Evolutionary conservation across 805 yeast genomes (phyloP), one percentile per base, ranked within the genome.

Genomic region (Saccharomycopsis sp.): DNA sequence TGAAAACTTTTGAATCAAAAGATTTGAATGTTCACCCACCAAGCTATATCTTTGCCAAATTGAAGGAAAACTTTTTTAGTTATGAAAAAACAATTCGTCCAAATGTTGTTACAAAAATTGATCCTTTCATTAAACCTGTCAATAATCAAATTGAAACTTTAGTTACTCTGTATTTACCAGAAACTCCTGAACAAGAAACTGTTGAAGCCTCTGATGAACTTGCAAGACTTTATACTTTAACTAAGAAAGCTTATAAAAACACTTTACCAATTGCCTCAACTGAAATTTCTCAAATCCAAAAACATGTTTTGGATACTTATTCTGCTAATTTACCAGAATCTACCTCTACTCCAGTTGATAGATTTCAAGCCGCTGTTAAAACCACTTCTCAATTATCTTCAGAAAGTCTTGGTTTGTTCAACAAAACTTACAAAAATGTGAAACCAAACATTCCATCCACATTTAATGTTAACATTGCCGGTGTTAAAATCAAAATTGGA

Each of bases 331-430:
- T 45, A 26, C 45, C 41, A 33, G 31, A 40, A 23, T 20, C 28
- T 13, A 43, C 49, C 50, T 46, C 52, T 1, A 48, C 60, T 3
- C 46, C 62, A 14, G 40, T 34, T 10, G 39, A 20, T n/a, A 37
- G 39, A 15, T 50, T 62, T 12, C 51, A 51, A 21, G 66, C 64
- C 2, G 48, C 63, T n/a, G 57, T 60, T 2, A 57, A 60, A 35
- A 57, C 67, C 14, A 57, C 67, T 18, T 53, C 59, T 45, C 55
- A 57, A 38, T 53, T 63, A 30, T 60, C 66, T 2, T 52, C 48
- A 31, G 66, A 62, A 47, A 66, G 64, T 3, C 52, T 51, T 36
- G 41, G 52, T 18, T 29, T 30, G 10, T 28, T 45, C 23, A 26
- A 32, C 14, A 41, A 41, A 17, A 40, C 42, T 35, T 40, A 28